Base-by-base conservation (phyloP, 1,139 yeast genomes). In the Blastobotrys elegans region DNA sequence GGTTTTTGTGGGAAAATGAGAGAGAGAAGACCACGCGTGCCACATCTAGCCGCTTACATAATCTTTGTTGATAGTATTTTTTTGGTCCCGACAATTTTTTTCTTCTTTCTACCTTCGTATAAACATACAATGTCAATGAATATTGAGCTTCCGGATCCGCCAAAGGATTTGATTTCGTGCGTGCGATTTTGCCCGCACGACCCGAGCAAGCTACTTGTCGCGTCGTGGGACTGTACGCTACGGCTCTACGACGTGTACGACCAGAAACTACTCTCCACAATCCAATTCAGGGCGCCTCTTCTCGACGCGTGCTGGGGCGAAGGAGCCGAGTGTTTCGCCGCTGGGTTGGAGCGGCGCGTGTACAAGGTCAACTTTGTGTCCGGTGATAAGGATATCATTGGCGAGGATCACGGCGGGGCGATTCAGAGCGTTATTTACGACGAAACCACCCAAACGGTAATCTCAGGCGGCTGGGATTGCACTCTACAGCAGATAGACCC, bases 381-480 rank as follows among this genome's bases (percentile, higher is more conserved):
- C 0, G 60, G 62, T 3, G 49, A 56, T 24, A 48, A 48, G 32
- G 50, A 50, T 30, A 47, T 53, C 10, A 50, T 63, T 20, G 69
- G 67, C n/a, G 53, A 52, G 24, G 61, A 59, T 30, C 75, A 68
- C 51, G 58, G 54, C 18, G 56, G 56, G 10, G 67, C 72, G 1
- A 62, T 71, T 20, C 71, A 56, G 52, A 55, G 58, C 53, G 57
- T 57, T 53, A 60, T 54, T 14, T 50, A 50, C 48, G 56, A 68
- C 47, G 53, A 45, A 18, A 46, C 47, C 6, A 55, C 66, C 21
- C 59, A 66, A 42, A 53, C 69, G 8, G 54, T 77, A 4, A 64
- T 76, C 1, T 71, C 81, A 2, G 81, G 83, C 1, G 72, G 84
- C 0, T 80, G 82, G 75, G 80, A 76, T 54, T 76, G 75, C 24